Percentiles rank a stretch among this genome's conserved stretches.
phyloP scores from a whole-genome alignment of 129 eudicot species.

The Flaveria brownii region DNA sequence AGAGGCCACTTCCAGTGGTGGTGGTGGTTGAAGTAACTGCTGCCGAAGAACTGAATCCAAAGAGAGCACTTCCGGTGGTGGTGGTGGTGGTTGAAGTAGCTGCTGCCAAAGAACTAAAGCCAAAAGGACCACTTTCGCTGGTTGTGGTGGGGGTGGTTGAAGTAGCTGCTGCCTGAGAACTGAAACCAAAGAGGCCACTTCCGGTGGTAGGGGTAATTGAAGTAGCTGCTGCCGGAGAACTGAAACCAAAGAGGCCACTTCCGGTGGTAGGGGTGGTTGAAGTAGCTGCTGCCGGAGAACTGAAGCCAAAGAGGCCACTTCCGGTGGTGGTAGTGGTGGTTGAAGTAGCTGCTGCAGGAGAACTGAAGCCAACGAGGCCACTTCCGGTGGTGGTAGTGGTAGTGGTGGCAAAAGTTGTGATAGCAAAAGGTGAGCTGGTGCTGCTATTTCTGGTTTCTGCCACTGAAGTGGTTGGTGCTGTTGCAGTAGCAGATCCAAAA shows the following conservation, averaged over 20 bases:
- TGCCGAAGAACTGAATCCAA: conserved; percentile 41
- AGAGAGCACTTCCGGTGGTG: conserved; percentile 37
- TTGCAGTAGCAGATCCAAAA: conserved; percentile 43
- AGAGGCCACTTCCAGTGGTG: conserved; percentile 32
- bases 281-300: conserved; percentile 34
- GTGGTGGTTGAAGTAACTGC: conserved; percentile 33
- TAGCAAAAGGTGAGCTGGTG: conserved; percentile 33
- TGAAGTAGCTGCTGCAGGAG: conserved; percentile 14
- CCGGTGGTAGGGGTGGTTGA: conserved; percentile 36
- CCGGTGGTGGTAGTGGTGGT: conserved; percentile 12
- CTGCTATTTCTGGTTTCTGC: conserved; percentile 34
- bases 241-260: conserved; percentile 43
- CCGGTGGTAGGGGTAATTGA: conserved; percentile 30
- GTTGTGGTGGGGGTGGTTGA: conserved; percentile 21
- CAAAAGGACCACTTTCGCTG: conserved; percentile 43
- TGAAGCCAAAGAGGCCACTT: conserved; percentile 41
- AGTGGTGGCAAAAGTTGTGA: conserved; percentile 37
- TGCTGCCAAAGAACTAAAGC: conserved; percentile 36
- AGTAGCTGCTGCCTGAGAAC: conserved; percentile 36
- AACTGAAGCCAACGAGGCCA: conserved; percentile 11
- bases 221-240: conserved; percentile 34
- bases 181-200: conserved; percentile 45
- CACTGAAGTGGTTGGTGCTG: conserved; percentile 23
- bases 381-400: conserved; percentile 14
- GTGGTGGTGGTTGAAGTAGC: conserved; percentile 32